These are phyloP conservation scores for Symbiodinium pilosum DNA, from an alignment of 73 alveolate genomes.

Conservation along the genomic window DNA sequence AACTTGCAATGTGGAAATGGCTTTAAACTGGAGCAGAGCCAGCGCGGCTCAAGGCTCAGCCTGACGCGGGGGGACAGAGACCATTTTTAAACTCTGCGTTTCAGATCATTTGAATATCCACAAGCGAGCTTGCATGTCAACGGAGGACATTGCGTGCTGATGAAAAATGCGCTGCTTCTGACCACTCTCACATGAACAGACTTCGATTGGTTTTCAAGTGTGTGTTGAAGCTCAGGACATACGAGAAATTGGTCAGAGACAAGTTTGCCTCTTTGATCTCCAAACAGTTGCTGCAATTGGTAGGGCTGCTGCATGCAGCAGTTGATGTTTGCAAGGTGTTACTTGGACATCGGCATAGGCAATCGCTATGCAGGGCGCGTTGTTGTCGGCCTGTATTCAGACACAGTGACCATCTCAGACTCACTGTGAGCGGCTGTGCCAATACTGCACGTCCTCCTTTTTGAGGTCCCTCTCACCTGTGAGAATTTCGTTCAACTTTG, in stretches of 20 bases:
- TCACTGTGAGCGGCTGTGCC: no score
- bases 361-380: conserved; percentile 85
- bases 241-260: conserved; percentile 63
- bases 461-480: conserved; percentile 72
- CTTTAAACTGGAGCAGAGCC: conserved; percentile 9
- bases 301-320: background rate
- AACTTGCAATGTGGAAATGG: no score
- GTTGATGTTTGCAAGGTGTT: background rate
- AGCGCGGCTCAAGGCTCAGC: background rate
- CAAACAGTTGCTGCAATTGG: background rate
- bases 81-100: no score
- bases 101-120: no score
- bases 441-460: background rate
- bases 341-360: conserved; percentile 92
- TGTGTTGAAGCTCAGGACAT: background rate
- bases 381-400: conserved; percentile 59
- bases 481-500: conserved; percentile 93
- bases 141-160: no score
- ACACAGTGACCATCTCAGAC: conserved; percentile 7
- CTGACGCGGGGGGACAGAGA: no score
- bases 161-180: no score
- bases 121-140: no score
- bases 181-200: no score
- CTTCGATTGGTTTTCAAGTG: no score
- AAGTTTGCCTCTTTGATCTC: conserved; percentile 1